Conservation (phyloP, 2,329 filamentous ascomycete species). For the Colletotrichum karsti region DNA sequence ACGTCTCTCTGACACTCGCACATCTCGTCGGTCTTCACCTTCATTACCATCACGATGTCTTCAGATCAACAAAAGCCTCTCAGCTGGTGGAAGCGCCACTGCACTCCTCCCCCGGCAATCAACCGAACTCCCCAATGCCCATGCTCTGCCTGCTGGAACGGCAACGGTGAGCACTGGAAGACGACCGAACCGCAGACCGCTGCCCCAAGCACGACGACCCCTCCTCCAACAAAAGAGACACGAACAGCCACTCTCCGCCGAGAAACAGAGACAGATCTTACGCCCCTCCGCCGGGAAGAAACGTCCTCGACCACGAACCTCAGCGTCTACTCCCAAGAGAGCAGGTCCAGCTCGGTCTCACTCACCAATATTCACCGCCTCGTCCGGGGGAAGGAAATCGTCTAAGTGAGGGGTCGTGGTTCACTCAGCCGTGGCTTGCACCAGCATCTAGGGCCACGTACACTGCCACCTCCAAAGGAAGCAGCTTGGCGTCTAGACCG, state of each 20-base stretch:
- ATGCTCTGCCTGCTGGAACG: conserved; percentile 42
- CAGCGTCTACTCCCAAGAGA: conserved; percentile 17
- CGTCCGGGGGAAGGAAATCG: conserved; percentile 13
- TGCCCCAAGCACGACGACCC: neutral
- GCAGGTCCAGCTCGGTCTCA: conserved; percentile 10
- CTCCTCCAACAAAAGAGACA: neutral
- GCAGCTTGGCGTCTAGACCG: conserved; percentile 20
- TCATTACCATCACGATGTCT: conserved; percentile 12
- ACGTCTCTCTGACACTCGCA: neutral
- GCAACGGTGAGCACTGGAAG: conserved; percentile 28
- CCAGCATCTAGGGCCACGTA: neutral
- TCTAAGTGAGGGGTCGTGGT: conserved; percentile 11
- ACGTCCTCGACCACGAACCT: conserved; percentile 12
- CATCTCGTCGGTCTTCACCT: neutral
- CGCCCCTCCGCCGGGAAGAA: conserved; percentile 18
- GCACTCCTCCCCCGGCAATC: conserved; percentile 47
- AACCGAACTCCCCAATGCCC: conserved; percentile 43
- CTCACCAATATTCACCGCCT: conserved; percentile 18
- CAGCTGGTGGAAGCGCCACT: conserved; percentile 51
- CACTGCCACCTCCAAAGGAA: neutral
- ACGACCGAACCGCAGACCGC: conserved; percentile 3
- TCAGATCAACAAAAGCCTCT: conserved; percentile 33
- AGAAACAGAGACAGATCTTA: conserved; percentile 20
- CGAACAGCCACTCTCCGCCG: conserved; percentile 3
- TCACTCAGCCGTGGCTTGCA: neutral